Conservation (phyloP, 2,329 filamentous ascomycete species). For the Niveomyces coronatus region DNA sequence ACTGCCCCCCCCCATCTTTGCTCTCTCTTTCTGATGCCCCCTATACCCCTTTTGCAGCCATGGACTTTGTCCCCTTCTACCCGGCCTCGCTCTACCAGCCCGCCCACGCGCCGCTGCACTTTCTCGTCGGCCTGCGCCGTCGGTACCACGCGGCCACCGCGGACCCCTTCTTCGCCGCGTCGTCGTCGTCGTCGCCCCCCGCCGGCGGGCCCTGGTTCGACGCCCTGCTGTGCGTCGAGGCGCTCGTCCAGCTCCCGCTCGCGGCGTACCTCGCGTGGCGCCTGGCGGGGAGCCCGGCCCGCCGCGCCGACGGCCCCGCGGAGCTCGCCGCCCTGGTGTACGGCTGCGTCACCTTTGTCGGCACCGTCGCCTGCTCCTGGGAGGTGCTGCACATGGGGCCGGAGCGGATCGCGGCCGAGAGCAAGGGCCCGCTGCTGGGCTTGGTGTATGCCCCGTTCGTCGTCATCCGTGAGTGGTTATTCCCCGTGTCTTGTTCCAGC, state of each 20-base stretch:
- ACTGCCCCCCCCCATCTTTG: background rate
- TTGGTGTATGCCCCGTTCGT: slow-evolving; percentile 43
- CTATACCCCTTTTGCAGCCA: slow-evolving; percentile 28
- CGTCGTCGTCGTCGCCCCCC: slow-evolving; percentile 19
- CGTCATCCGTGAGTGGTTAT: slow-evolving; percentile 44
- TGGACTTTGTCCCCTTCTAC: slow-evolving; percentile 45
- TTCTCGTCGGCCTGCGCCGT: slow-evolving; percentile 33
- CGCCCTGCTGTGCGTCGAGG: slow-evolving; percentile 40
- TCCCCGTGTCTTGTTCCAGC: background rate
- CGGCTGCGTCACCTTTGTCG: slow-evolving; percentile 40
- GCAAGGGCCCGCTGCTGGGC: slow-evolving; percentile 37
- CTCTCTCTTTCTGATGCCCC: background rate
- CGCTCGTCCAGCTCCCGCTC: slow-evolving; percentile 39
- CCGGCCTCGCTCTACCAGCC: slow-evolving; percentile 34
- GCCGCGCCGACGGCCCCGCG: slow-evolving; percentile 25
- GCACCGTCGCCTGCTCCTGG: slow-evolving; percentile 39
- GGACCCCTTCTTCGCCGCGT: slow-evolving; percentile 40
- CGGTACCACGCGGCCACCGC: slow-evolving; percentile 38
- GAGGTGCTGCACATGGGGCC: slow-evolving; percentile 40
- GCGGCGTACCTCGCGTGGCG: slow-evolving; percentile 35
- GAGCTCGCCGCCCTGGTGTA: slow-evolving; percentile 44
- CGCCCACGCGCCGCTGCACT: slow-evolving; percentile 34
- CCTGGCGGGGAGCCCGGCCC: slow-evolving; percentile 24
- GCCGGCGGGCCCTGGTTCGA: slow-evolving; percentile 39
- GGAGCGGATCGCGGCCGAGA: slow-evolving; percentile 29